Percentiles rank a stretch among this genome's conserved stretches.
phyloP scores from a whole-genome alignment of 2,329 filamentous ascomycete species.

The Parafenestella ontariensis region DNA sequence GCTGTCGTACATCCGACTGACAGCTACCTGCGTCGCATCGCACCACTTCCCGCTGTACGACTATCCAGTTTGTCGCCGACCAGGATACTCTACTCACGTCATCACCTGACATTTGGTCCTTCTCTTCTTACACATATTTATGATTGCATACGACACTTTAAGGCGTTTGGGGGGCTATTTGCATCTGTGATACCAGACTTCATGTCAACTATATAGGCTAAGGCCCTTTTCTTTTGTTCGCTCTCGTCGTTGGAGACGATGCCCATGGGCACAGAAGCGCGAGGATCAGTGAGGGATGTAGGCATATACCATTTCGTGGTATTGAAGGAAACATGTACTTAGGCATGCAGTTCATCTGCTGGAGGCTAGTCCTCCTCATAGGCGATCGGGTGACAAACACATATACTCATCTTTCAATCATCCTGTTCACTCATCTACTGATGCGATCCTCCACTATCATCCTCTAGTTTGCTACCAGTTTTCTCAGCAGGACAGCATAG shows the following conservation, averaged over 20 bases:
- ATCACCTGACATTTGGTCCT: slow-evolving; percentile 23
- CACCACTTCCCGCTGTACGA: slow-evolving; percentile 18
- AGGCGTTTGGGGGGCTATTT: slow-evolving; percentile 36
- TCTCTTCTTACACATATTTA: slow-evolving; percentile 35
- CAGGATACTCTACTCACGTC: slow-evolving; percentile 15
- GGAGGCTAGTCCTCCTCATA: slow-evolving; percentile 8
- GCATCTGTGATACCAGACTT: slow-evolving; percentile 49
- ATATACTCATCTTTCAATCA: slow-evolving; percentile 1
- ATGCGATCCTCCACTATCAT: not conserved
- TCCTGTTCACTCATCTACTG: not conserved
- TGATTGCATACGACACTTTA: slow-evolving; percentile 38
- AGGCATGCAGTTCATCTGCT: slow-evolving; percentile 2
- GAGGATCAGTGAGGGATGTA: not conserved
- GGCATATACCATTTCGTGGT: not conserved
- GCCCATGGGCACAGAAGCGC: not conserved
- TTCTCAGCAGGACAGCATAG: not conserved
- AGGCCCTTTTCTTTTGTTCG: slow-evolving; percentile 21
- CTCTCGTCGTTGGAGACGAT: slow-evolving; percentile 9
- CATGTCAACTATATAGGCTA: slow-evolving; percentile 43
- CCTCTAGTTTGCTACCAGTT: not conserved
- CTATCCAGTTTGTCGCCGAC: slow-evolving; percentile 1
- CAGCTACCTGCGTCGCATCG: slow-evolving; percentile 15
- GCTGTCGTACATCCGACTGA: slow-evolving; percentile 9
- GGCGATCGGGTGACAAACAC: slow-evolving; percentile 10
- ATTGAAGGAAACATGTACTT: slow-evolving; percentile 13